Percentiles rank a stretch among this genome's conserved stretches.
Evolutionary conservation across 2,329 filamentous ascomycete genomes (phyloP).

Genomic region (Cladorrhinum sp.): DNA sequence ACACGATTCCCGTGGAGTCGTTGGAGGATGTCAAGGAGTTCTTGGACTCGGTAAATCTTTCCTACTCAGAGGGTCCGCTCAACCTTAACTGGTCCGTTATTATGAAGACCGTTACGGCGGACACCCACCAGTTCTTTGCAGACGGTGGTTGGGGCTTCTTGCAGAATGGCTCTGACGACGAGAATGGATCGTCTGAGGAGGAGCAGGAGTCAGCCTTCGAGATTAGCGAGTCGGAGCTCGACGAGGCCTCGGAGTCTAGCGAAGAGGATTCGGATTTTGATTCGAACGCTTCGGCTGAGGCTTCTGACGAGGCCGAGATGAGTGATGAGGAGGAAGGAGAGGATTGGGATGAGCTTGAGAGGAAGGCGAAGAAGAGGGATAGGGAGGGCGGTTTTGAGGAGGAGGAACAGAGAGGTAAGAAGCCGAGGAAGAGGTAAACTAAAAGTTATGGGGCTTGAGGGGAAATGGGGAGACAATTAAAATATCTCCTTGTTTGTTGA

Average conservation of each 20-base stretch:
- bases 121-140: constrained; percentile 91
- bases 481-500: not conserved
- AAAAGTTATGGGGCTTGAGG: no score
- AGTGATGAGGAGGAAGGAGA: constrained; percentile 77
- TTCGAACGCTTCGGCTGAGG: constrained; percentile 80
- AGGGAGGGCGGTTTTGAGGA: constrained; percentile 66
- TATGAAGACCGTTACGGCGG: constrained; percentile 96
- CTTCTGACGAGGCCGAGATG: constrained; percentile 68
- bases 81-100: constrained; percentile 99
- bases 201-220: constrained; percentile 93
- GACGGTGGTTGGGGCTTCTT: constrained; percentile 97
- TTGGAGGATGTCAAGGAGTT: constrained; percentile 97
- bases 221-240: constrained; percentile 80
- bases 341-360: constrained; percentile 92
- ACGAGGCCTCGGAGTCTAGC: constrained; percentile 71
- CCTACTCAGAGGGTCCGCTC: constrained; percentile 88
- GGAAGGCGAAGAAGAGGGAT: constrained; percentile 84
- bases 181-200: constrained; percentile 72
- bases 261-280: constrained; percentile 92
- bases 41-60: constrained; percentile 92
- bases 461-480: no score
- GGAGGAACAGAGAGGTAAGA: constrained; percentile 70
- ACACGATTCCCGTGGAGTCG: constrained; percentile 95
- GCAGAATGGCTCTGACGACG: constrained; percentile 80
- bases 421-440: constrained; percentile 48